phyloP scores from a whole-genome alignment of 345 rosid species.

The Heritiera littoralis region DNA sequence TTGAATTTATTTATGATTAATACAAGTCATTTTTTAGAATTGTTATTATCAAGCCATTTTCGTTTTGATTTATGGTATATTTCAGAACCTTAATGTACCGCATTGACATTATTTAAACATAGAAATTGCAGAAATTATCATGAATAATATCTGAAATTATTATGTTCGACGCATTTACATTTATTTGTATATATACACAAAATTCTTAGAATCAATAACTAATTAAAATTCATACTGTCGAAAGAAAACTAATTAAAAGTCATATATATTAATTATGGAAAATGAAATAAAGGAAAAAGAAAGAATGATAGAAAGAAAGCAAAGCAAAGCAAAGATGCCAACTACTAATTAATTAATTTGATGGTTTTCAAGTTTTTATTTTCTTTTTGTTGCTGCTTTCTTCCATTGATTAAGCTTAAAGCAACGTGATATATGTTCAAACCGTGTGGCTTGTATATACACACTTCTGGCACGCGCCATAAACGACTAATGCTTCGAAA shows the following conservation, averaged over 20 bases:
- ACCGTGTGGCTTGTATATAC: too few relatives aligned
- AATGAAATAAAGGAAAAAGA: not conserved
- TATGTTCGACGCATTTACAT: not conserved
- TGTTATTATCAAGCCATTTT: not conserved
- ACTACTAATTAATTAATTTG: not conserved
- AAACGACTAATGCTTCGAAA: not conserved
- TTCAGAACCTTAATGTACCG: not conserved
- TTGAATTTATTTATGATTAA: not conserved
- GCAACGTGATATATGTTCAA: not conserved
- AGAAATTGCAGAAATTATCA: not conserved
- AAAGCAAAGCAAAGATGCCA: not conserved
- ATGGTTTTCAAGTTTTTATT: constrained; percentile 1
- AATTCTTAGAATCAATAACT: not conserved
- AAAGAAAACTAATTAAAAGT: too few relatives aligned
- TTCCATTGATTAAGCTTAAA: constrained; percentile 20
- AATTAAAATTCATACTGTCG: not conserved
- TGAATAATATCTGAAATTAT: not conserved
- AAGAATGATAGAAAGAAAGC: not conserved
- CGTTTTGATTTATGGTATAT: not conserved
- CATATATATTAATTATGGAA: not conserved
- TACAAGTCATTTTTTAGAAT: not conserved
- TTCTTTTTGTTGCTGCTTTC: not conserved
- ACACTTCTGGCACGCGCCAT: not conserved
- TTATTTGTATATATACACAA: not conserved
- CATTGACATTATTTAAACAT: not conserved